Base-by-base conservation (phyloP, 805 yeast genomes). In the Maudiozyma barnettii region DNA sequence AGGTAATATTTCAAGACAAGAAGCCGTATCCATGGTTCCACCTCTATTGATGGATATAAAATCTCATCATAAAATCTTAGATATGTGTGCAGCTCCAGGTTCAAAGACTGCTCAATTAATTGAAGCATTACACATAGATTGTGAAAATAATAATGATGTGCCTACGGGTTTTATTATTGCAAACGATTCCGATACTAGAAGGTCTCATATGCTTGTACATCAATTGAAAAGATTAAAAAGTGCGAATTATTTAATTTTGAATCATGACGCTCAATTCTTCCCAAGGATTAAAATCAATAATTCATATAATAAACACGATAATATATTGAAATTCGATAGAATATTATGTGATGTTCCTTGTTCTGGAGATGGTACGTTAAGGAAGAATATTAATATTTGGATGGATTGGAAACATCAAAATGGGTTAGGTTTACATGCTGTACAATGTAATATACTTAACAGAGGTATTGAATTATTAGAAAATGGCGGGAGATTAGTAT, bases 61-160 rank as follows among this genome's bases (percentile, higher is more conserved):
- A 69, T 91, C 98, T n/a, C 85, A 89, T 57, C 98, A 93, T 64
- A 72, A 76, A 46, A 98, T 93, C 23, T 71, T 93, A 55, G 99
- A 93, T 63, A 86, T 93, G 88, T 93, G 99, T 73, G 99, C 99
- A 26, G 97, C 98, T 7, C 99, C 99, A 23, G 99, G 99, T 31
- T 89, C 97, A 35, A 93, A 93, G 65, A 93, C 99, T 43, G 95
- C 96, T 9, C 99, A 93, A 69, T 72, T 93, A 55, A 82, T 93
- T 37, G 99, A 93, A 68, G 84, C 95, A 1, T 73, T 93, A 49
- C 98, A 93, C 59, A 3, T 33, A 14, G n/a, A 33, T 33, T 3
- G 7, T 18, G 71, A 77, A 26, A 71, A 74, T 18, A 77, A 74
- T 29, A 78, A 75, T 50, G 63, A 72, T 45, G 84, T 96, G 39